Evolutionary conservation across 202 grass and related monocot genomes (phyloP), one percentile per base, ranked within the genome.

Genomic region (Digitaria exilis): DNA sequence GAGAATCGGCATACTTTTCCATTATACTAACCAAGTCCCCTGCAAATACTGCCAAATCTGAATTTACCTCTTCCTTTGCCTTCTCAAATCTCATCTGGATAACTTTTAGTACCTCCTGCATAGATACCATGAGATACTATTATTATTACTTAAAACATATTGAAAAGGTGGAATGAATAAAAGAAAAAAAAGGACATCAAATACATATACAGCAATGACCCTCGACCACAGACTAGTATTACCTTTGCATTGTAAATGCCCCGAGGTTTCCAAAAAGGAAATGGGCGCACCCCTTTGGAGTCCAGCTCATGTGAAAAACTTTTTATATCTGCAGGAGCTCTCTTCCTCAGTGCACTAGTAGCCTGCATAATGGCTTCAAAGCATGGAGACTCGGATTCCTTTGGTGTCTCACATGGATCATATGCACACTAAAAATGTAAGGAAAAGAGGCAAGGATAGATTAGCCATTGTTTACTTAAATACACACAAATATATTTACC

Each of bases 361-460:
- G 96, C 93, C 88, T 99, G 96, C 93, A 99, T 99, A 84, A 96
- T 99, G 75, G 91, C 96, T 84, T 99, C 96, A 85, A 99, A 99
- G 66, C 96, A 93, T 63, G 96, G 96, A 77, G 96, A 99, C 79
- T 99, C 96, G 0, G 96, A 99, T 86, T 99, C 96, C 82, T 96
- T 99, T 82, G 96, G 96, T 71, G 93, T 99, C 87, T 96, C 96
- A 79, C 88, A 96, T 46, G 96, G 78, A 94, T 99, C 96, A 90
- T 93, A 96, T 79, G 91, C 77, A 56, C 68, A 72, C 96, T 99
- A 91, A 63, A 39, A 39, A 18, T 84, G 51, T 69, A 82, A 64
- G 69, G 25, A 65, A 72, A 81, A 54, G 58, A 80, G 16, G 4
- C 25, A 57, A 61, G 24, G 15, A 61, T 30, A 26, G 15, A 78